Evolutionary conservation across 768 basidiomycete genomes (phyloP), one percentile per base, ranked within the genome.

Genomic region (Macrolepiota fuliginosa): DNA sequence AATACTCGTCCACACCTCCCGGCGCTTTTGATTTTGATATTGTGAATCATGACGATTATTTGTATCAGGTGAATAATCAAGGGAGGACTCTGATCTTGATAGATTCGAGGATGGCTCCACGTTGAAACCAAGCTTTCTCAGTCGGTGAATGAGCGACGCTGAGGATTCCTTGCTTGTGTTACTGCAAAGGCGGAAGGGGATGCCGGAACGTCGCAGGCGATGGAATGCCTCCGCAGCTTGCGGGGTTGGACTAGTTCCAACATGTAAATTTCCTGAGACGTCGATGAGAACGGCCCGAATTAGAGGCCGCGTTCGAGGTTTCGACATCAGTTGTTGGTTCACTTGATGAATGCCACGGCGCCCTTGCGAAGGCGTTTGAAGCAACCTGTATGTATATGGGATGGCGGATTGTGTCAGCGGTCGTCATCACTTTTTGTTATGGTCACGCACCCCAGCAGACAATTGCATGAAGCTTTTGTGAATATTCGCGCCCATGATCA

Each of bases 121-220:
- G 12, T 79, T 75, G 62, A 90, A 81, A 0, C 86, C 85, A 63
- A 87, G 81, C 0, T 68, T 64, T 0, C 65, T 56, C 65, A 91
- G 74, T 22, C 77, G 74, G 1, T 58, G 57, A n/a, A 81, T 64
- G 5, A 90, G 69, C 3, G 73, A 74, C 2, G 56, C 46, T 0
- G 77, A 82, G 0, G 85, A 84, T 64, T 89, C 87, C 62, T 89
- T 87, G 69, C 86, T 87, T 0, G 85, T 85, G 68, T 91, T 91
- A 54, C 86, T 89, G 69, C 90, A 89, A 61, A 83, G 74, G 27
- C 83, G 75, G 71, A 86, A 77, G 7, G 81, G 79, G 7, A 82
- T 65, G 2, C 62, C 59, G 17, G 74, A 69, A 1, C 61, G 62
- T 2, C 74, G 70, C 17, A 83, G 70, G 15, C 70, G 71, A 11